Conservation (phyloP, 768 basidiomycete genomes). For the Hygrocybe punicea region DNA sequence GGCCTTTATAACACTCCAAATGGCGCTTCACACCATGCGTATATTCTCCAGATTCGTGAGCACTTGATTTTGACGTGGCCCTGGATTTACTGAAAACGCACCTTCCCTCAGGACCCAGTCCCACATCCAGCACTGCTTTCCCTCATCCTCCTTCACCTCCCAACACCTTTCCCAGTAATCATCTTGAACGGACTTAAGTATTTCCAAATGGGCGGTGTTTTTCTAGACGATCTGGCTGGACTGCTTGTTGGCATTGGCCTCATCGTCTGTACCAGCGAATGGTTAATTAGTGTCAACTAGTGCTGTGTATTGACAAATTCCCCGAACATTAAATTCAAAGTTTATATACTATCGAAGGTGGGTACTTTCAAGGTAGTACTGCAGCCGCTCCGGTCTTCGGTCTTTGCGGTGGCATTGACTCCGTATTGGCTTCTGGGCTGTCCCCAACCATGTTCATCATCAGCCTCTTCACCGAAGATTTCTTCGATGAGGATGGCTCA, state of each 20-base stretch:
- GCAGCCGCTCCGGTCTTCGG: conserved; percentile 24
- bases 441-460: background rate
- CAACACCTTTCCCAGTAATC: conserved; percentile 58
- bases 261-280: conserved; percentile 52
- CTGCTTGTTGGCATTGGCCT: conserved; percentile 71
- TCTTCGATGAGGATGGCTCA: background rate
- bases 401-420: conserved; percentile 8
- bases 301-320: background rate
- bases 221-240: conserved; percentile 70
- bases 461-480: background rate
- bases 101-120: conserved; percentile 48
- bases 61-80: conserved; percentile 4
- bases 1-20: conserved; percentile 71
- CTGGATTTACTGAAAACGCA: background rate
- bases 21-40: conserved; percentile 66
- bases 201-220: conserved; percentile 59
- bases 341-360: background rate
- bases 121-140: conserved; percentile 59
- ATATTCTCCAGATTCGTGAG: conserved; percentile 69
- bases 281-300: conserved; percentile 27
- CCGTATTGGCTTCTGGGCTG: conserved; percentile 10
- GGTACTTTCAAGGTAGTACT: conserved; percentile 21
- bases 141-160: conserved; percentile 61
- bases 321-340: too few relatives aligned
- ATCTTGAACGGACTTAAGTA: conserved; percentile 65